phyloP scores from a whole-genome alignment of 140 eudicot species.

The Ambrosia hybrid region DNA sequence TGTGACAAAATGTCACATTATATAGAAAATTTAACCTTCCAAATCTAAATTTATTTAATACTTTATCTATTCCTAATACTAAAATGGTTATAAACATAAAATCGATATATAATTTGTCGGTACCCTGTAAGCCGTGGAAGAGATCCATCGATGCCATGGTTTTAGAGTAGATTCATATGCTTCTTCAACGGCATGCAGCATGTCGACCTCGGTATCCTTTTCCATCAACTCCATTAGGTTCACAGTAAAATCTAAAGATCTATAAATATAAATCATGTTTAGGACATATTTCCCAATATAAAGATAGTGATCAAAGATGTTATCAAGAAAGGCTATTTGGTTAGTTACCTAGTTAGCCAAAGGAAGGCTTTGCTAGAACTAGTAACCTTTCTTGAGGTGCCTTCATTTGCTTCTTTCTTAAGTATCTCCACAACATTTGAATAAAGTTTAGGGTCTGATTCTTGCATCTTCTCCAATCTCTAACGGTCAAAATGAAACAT shows the following conservation, averaged over 20 bases:
- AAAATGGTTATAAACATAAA: no score
- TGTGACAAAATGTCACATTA: no score
- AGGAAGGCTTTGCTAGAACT: conserved; percentile 80
- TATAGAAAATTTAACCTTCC: no score
- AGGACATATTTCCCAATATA: no score
- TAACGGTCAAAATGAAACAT: conserved; percentile 15
- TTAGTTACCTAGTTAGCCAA: conserved; percentile 84
- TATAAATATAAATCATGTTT: conserved; percentile 45
- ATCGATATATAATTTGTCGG: not conserved
- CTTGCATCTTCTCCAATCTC: conserved; percentile 79
- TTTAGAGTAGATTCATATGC: no score
- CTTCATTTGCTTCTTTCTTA: conserved; percentile 74
- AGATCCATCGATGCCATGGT: conserved; percentile 98
- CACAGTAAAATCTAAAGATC: no score
- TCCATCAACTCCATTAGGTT: no score
- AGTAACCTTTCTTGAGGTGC: conserved; percentile 57
- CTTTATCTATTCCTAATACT: no score
- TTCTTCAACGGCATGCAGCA: no score
- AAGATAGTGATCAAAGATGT: no score
- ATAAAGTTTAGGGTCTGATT: conserved; percentile 58
- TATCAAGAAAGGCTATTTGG: not conserved
- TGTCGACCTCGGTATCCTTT: no score
- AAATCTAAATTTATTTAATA: no score
- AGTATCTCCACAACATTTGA: conserved; percentile 78
- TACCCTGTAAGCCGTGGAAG: conserved; percentile 86